phyloP scores from a whole-genome alignment of 805 yeast species.

The Schwanniomyces sp. region DNA sequence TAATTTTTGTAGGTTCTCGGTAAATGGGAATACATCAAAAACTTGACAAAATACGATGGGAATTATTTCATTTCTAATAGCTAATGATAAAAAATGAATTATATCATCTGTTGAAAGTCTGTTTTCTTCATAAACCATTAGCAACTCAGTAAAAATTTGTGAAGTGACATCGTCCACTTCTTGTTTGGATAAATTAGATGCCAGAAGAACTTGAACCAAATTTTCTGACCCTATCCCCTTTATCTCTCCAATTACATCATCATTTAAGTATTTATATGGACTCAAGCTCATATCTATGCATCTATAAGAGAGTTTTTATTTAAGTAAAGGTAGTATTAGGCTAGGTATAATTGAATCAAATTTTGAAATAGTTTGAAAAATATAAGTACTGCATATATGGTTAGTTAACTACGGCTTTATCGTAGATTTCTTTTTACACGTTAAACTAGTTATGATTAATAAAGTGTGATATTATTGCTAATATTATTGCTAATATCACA shows the following conservation, averaged over 20 bases:
- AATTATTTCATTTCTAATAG: constrained; percentile 28
- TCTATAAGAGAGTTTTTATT: not conserved
- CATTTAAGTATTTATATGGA: constrained; percentile 23
- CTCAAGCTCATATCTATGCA: constrained; percentile 8
- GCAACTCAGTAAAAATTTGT: constrained; percentile 32
- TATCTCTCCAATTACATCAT: constrained; percentile 31
- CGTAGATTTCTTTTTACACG: too few relatives aligned
- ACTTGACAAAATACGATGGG: constrained; percentile 40
- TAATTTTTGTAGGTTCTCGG: constrained; percentile 19
- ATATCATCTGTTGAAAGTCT: constrained; percentile 12
- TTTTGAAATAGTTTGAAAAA: not conserved
- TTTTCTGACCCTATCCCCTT: constrained; percentile 28
- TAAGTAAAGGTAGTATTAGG: not conserved
- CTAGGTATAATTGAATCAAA: not conserved
- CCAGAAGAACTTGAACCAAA: constrained; percentile 30
- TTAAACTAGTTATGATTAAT: too few relatives aligned
- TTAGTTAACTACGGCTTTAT: not conserved
- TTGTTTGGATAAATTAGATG: constrained; percentile 17
- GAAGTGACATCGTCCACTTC: constrained; percentile 18
- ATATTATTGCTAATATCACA: too few relatives aligned
- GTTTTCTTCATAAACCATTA: constrained; percentile 24
- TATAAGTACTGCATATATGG: not conserved
- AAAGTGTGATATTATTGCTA: too few relatives aligned
- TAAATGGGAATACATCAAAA: constrained; percentile 35
- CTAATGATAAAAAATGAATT: constrained; percentile 21